phyloP scores from a whole-genome alignment of 495 filamentous ascomycete genomes.

The Mycothermus thermophilus region DNA sequence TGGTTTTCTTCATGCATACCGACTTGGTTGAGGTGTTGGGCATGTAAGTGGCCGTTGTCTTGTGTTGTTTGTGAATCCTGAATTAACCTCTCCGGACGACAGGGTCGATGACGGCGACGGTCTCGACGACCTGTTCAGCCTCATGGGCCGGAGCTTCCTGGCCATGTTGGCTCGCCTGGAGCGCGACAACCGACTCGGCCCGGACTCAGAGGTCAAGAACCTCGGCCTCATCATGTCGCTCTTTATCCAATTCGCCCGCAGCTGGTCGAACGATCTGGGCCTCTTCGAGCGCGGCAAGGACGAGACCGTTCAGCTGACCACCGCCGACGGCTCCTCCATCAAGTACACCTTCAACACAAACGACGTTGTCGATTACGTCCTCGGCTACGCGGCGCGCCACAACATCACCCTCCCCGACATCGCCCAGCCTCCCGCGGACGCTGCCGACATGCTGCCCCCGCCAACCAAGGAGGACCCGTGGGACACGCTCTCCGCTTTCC shows the following conservation, averaged over 20 bases:
- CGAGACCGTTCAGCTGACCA: conserved; percentile 5
- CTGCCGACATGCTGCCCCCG: conserved; percentile 9
- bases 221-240: conserved; percentile 23
- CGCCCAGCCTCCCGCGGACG: conserved; percentile 4
- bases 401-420: conserved; percentile 9
- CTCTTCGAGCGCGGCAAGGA: background rate
- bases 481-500: conserved; percentile 5
- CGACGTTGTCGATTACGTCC: conserved; percentile 6
- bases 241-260: conserved; percentile 10
- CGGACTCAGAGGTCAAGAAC: conserved; percentile 17
- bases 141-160: conserved; percentile 24
- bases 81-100: too few species aligned
- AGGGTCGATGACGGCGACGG: conserved; percentile 20
- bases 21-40: background rate
- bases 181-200: conserved; percentile 10
- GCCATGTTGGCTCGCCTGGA: conserved; percentile 23
- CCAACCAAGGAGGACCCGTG: conserved; percentile 9
- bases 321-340: conserved; percentile 1
- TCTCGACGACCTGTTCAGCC: conserved; percentile 5
- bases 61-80: too few species aligned
- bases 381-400: conserved; percentile 13
- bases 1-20: conserved; percentile 8
- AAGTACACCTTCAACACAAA: conserved; percentile 8
- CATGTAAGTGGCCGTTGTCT: too few species aligned
- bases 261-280: conserved; percentile 2